Base-by-base conservation (phyloP, 2,329 filamentous ascomycete genomes). In the Rhynchosporium agropyri region DNA sequence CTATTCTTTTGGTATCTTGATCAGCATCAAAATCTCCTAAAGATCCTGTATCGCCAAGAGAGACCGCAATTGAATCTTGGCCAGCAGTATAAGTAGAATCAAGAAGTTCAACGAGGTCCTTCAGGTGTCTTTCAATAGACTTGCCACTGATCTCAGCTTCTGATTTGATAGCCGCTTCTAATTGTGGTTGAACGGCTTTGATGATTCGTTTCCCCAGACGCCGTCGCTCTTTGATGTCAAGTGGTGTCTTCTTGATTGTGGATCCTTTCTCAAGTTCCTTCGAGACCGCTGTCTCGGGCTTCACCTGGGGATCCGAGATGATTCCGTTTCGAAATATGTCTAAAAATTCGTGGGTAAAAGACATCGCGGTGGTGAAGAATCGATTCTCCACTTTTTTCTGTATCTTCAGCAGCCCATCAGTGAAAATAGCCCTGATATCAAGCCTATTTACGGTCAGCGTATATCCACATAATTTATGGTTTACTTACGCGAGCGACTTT, bases 141-240 rank as follows among this genome's bases (percentile, higher is more conserved):
- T 87, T 89, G 58, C 87, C 84, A 57, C 83, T 87, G 48, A 96
- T 82, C 64, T 95, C 90, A n/a, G 90, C 88, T 75, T 98, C 94
- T 60, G 91, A 90, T 59, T 83, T 84, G 53, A 92, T 78, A 0
- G 92, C 92, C 60, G 85, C 83, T 74, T 97, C 90, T 3, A 97
- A 80, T 50, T 87, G 83, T 13, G 90, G 87, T 74, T 96, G 91
- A 38, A 96, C 83, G 0, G 88, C 86, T 74, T 92, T 96, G 68
- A 96, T 83, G 65, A 97, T 96, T 31, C 92, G 86, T 76, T 96
- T 97, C 29, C 90, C 92, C n/a, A 96, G 79, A 69, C 89, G 90
- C 71, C 91, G 90, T 65, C 90, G 87, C 69, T 96, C 90, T 63
- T 91, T 90, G 64, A 92, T 86, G 70, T 96, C 92, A 9, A 82